Evolutionary conservation across 176 grass and related monocot genomes (phyloP).

Genomic region (Aegilops bicornis): DNA sequence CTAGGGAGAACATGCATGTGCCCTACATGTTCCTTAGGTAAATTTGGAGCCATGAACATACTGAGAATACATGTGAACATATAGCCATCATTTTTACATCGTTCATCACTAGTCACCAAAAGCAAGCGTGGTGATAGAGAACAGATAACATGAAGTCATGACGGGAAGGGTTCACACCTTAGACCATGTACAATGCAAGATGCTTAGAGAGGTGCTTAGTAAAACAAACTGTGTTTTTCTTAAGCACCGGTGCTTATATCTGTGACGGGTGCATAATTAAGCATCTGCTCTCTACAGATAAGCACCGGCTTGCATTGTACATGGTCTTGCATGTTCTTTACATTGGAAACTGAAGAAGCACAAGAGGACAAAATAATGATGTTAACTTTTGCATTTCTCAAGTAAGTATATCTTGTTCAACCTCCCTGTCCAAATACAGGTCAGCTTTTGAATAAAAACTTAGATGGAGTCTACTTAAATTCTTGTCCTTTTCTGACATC

Average conservation of each 20-base stretch:
- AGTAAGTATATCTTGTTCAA: not conserved
- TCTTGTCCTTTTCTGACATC: slow-evolving; percentile 29
- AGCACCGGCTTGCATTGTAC: no score
- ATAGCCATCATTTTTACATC: not conserved
- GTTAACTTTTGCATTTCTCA: not conserved
- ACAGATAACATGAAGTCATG: not conserved
- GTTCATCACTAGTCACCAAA: not conserved
- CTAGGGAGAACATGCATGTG: no score
- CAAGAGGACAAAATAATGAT: slow-evolving; percentile 9
- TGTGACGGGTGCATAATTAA: no score
- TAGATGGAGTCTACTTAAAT: not conserved
- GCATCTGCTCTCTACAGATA: no score
- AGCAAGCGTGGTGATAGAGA: not conserved
- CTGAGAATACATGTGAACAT: no score
- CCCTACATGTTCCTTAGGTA: no score
- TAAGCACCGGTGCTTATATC: no score
- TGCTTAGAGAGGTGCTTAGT: no score
- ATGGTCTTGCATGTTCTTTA: not conserved
- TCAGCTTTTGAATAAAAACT: slow-evolving; percentile 5
- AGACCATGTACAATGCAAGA: no score
- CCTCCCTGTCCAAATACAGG: not conserved
- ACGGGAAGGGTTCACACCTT: no score
- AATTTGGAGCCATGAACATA: no score
- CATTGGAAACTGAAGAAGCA: not conserved
- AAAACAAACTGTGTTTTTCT: no score